Conservation (phyloP, 176 grass and related monocot genomes). For the Aechmea fasciata region DNA sequence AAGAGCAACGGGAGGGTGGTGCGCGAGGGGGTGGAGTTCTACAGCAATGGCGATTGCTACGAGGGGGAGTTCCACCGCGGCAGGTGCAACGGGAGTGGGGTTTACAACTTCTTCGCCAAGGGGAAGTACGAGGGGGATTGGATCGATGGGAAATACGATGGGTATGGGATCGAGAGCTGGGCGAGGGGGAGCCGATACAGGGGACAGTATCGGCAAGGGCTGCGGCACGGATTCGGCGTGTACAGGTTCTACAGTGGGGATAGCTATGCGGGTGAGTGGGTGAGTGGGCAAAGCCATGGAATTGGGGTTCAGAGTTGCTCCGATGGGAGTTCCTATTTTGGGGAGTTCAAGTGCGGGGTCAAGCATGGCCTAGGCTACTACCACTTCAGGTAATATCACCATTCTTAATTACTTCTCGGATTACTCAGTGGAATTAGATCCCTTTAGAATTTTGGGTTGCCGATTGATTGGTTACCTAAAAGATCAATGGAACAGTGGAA, state of each 20-base stretch:
- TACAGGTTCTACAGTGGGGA: constrained; percentile 68
- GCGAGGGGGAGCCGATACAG: constrained; percentile 66
- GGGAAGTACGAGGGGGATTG: constrained; percentile 78
- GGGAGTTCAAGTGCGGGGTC: constrained; percentile 73
- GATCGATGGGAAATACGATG: constrained; percentile 68
- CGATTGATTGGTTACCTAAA: not conserved
- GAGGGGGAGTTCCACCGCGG: constrained; percentile 67
- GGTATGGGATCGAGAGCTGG: constrained; percentile 76
- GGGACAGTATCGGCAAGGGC: constrained; percentile 56
- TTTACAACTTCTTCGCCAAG: constrained; percentile 61
- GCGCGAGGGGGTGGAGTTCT: constrained; percentile 54
- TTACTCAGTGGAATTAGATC: not conserved
- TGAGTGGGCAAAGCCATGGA: constrained; percentile 70
- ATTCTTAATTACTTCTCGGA: constrained; percentile 3
- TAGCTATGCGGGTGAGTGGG: constrained; percentile 67
- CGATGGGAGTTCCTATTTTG: constrained; percentile 54
- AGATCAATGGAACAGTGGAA: not conserved
- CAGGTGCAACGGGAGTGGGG: constrained; percentile 51
- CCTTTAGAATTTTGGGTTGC: not conserved
- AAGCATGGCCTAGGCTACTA: constrained; percentile 74
- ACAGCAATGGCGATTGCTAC: constrained; percentile 65
- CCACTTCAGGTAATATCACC: constrained; percentile 49
- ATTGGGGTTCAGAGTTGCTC: constrained; percentile 55
- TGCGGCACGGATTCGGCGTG: constrained; percentile 55
- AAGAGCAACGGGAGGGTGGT: constrained; percentile 14